These are phyloP conservation scores for Crithidia thermophila DNA, from an alignment of 208 protist species.

Conservation along the genomic window DNA sequence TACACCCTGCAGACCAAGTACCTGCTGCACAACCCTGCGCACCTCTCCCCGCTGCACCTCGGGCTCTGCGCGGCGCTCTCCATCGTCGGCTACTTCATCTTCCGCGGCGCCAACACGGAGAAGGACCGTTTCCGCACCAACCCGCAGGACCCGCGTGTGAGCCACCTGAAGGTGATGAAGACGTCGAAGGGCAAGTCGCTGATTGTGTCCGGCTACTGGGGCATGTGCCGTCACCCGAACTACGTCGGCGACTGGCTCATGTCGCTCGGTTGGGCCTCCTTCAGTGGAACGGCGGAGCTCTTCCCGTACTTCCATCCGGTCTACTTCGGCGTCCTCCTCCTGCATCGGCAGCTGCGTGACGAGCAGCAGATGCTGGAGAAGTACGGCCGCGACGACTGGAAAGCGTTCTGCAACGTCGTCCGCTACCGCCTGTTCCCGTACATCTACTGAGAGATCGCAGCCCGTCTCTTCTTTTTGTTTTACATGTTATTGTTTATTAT, in stretches of 20 bases:
- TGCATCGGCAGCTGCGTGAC: conserved; percentile 95
- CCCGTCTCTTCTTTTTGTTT: too few species aligned
- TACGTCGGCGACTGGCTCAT: conserved; percentile 96
- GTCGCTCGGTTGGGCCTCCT: conserved; percentile 67
- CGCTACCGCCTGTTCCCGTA: conserved; percentile 91
- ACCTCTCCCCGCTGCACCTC: conserved; percentile 47
- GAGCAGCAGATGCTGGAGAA: conserved; percentile 91
- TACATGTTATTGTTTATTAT: conserved; percentile 8
- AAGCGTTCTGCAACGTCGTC: conserved; percentile 90
- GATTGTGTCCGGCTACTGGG: conserved; percentile 96
- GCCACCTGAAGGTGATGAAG: conserved; percentile 77
- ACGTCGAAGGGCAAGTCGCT: conserved; percentile 87
- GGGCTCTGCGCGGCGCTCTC: conserved; percentile 44
- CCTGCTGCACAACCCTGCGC: conserved; percentile 64
- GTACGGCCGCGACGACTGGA: conserved; percentile 93
- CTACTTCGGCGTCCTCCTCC: conserved; percentile 93
- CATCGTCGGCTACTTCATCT: conserved; percentile 77
- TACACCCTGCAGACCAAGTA: conserved; percentile 96
- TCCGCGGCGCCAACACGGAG: conserved; percentile 85
- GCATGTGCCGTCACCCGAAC: conserved; percentile 96
- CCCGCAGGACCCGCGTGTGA: conserved; percentile 61
- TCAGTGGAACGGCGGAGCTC: conserved; percentile 59
- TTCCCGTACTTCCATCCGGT: conserved; percentile 95
- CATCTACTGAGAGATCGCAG: conserved; percentile 57
- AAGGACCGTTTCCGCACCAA: conserved; percentile 88